Evolutionary conservation across 495 filamentous ascomycete species (phyloP).

Genomic region (Trichoderma orchidacearum): DNA sequence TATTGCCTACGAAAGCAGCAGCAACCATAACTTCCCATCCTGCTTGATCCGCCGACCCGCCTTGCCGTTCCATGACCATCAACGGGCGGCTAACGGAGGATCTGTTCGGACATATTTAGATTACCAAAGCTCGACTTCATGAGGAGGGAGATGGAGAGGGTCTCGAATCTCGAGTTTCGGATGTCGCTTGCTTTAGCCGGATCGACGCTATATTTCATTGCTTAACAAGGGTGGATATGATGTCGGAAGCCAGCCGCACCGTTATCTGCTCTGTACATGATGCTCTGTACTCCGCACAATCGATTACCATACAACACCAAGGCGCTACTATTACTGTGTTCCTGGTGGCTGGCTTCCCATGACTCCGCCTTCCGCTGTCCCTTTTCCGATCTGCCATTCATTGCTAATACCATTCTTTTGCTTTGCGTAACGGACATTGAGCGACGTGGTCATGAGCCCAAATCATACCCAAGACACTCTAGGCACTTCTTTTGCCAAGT

Average conservation of each 20-base stretch:
- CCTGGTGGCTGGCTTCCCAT: no score
- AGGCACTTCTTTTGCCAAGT: background rate
- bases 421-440: background rate
- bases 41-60: background rate
- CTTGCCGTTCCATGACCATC: background rate
- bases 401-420: no score
- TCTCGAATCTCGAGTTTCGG: background rate
- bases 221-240: background rate
- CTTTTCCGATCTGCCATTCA: no score
- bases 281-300: background rate
- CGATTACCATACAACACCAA: no score
- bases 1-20: background rate
- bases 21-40: background rate
- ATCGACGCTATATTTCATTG: background rate
- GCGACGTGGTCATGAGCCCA: background rate
- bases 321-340: no score
- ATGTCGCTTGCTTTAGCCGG: background rate
- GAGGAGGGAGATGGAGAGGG: no score
- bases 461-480: background rate
- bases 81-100: background rate
- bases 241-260: background rate
- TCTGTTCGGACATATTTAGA: no score
- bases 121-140: background rate
- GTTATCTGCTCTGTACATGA: background rate
- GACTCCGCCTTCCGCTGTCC: no score